phyloP scores from a whole-genome alignment of 495 filamentous ascomycete species.

The Cercophora newfieldiana region DNA sequence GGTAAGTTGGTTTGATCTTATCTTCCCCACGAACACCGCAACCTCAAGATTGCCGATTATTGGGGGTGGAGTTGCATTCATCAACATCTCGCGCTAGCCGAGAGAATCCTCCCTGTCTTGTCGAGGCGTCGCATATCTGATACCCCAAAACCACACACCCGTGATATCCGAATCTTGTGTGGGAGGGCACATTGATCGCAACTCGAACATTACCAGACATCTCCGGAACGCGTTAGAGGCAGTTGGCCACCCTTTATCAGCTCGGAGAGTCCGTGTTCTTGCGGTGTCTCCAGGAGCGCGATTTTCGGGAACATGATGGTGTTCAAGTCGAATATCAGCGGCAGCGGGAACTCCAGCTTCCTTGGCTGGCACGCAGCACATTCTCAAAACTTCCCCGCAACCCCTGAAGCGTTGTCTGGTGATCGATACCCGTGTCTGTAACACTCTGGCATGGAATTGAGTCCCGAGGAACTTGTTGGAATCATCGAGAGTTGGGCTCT shows the following conservation, averaged over 20 bases:
- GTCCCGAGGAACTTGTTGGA: neutral
- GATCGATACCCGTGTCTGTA: neutral
- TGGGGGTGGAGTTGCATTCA: neutral
- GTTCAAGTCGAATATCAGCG: neutral
- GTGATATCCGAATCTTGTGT: neutral
- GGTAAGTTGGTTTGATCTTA: neutral
- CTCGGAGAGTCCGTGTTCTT: neutral
- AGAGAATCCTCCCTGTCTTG: neutral
- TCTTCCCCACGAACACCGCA: neutral
- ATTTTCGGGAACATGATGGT: neutral
- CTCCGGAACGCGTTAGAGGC: neutral
- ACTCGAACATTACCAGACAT: neutral
- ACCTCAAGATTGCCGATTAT: neutral
- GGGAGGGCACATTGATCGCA: neutral
- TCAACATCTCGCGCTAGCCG: neutral
- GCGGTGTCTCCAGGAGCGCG: neutral
- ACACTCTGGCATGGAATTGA: neutral
- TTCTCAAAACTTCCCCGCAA: neutral
- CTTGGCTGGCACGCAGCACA: neutral
- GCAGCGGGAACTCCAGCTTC: neutral
- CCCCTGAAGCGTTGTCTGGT: neutral
- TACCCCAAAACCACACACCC: neutral
- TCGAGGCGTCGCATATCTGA: neutral
- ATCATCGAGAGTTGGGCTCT: neutral
- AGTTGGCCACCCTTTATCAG: too few species aligned